Evolutionary conservation across 371 early-diverging fungal genomes (phyloP).

Genomic region (Mortierella sp.): DNA sequence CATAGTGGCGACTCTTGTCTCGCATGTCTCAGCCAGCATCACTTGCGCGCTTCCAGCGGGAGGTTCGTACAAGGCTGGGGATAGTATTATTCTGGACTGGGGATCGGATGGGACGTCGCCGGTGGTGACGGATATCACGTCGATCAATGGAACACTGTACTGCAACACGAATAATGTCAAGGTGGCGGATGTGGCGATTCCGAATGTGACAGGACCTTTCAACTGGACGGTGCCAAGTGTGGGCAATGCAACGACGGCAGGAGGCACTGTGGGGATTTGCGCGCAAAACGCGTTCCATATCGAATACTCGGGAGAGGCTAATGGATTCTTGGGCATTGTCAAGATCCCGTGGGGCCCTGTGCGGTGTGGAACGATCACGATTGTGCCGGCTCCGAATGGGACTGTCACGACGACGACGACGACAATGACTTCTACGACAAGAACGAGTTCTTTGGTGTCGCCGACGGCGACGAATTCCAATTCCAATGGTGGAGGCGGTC

Average conservation of each 20-base stretch:
- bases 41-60: constrained; percentile 38
- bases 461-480: constrained; percentile 8
- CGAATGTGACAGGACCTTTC: constrained; percentile 24
- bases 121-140: constrained; percentile 9
- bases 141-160: constrained; percentile 31
- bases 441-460: constrained; percentile 1
- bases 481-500: constrained; percentile 1
- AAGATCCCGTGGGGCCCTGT: constrained; percentile 31
- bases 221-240: constrained; percentile 42
- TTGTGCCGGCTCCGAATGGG: constrained; percentile 34
- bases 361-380: constrained; percentile 37
- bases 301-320: constrained; percentile 22
- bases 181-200: constrained; percentile 28
- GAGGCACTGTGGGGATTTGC: constrained; percentile 29
- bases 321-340: constrained; percentile 11
- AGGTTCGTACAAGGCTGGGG: constrained; percentile 30
- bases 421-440: constrained; percentile 12
- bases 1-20: neutral
- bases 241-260: constrained; percentile 39
- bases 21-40: constrained; percentile 25
- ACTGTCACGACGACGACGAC: constrained; percentile 32
- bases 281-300: constrained; percentile 43
- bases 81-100: constrained; percentile 34
- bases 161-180: constrained; percentile 20
- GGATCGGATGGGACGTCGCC: constrained; percentile 30